Evolutionary conservation across 2,329 filamentous ascomycete genomes (phyloP), one percentile per base, ranked within the genome.

Genomic region (Myriosclerotinia curreyana): DNA sequence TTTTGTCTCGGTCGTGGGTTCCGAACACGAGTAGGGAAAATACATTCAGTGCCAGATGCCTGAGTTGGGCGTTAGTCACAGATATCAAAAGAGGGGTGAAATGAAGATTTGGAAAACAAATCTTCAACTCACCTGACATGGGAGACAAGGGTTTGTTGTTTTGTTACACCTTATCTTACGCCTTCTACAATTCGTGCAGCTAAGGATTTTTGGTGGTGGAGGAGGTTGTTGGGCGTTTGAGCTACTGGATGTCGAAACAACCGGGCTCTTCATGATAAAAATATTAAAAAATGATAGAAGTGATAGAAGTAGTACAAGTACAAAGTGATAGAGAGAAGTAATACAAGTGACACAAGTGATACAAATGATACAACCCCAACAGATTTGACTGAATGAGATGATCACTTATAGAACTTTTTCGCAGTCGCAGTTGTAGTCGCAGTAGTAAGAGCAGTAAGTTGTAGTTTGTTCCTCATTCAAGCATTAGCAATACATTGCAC

Each of bases 101-200:
- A 44, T 17, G 3, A 25, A 40, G 31, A n/a, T 3, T 20, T 25
- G 55, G 12, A 9, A 46, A 7, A 59, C 14, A 15, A 15, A 17
- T 8, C 14, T 25, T 36, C 6, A n/a, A 59, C 61, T 63, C 31
- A 59, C 61, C 52, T 60, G 61, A 60, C 64, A 66, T 40, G 48
- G 64, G 8, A 48, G 49, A 44, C 64, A 66, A 44, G 64, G 64
- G 20, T 54, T 56, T 34, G 53, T 56, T 34, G 53, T 42, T 50
- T 64, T 66, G 20, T 64, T 64, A 34, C 64, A 66, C 42, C 58
- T 64, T 25, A 66, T 64, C 49, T 66, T 66, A 20, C 61, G 60
- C 22, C 59, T 38, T 31, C 64, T 46, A 42, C 64, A 66, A 25
- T 59, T 66, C 20, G 55, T 66, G 42, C 64, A 66, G 48, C 64